Conservation (phyloP, 2,329 filamentous ascomycete genomes). For the Alternaria sp. region DNA sequence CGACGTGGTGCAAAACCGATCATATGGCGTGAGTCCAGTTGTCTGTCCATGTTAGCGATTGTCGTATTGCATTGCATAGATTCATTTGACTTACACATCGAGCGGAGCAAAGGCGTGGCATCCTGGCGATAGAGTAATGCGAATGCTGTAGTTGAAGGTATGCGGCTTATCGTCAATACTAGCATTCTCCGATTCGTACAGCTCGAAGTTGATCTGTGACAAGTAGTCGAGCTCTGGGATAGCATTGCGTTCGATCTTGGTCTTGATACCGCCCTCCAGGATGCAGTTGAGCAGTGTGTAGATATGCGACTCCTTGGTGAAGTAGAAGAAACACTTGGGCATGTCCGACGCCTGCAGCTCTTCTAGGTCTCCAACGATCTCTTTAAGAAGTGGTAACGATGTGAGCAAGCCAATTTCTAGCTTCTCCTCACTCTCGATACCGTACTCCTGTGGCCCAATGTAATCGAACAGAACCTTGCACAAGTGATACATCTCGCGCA, state of each 20-base stretch:
- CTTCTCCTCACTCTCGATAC: constrained; percentile 94
- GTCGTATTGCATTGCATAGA: background rate
- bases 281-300: constrained; percentile 98
- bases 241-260: constrained; percentile 92
- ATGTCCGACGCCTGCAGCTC: constrained; percentile 95
- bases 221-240: constrained; percentile 98
- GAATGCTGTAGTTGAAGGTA: constrained; percentile 91
- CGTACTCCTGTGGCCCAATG: constrained; percentile 97
- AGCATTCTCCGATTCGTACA: constrained; percentile 90
- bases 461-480: constrained; percentile 98
- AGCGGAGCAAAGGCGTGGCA: constrained; percentile 96
- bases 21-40: constrained; percentile 93
- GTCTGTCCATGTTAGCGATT: constrained; percentile 46
- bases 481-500: constrained; percentile 90
- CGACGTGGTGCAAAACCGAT: constrained; percentile 92
- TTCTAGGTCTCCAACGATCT: constrained; percentile 96
- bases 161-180: constrained; percentile 65
- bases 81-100: constrained; percentile 65
- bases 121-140: constrained; percentile 92
- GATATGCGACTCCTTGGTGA: constrained; percentile 98
- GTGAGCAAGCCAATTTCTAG: constrained; percentile 97
- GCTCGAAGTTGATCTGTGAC: constrained; percentile 95
- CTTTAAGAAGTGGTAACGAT: constrained; percentile 88
- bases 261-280: constrained; percentile 93
- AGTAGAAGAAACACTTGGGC: constrained; percentile 97